These are phyloP conservation scores for Leccinum pallidistipes DNA, from an alignment of 1,284 basidiomycete species.

Conservation along the genomic window DNA sequence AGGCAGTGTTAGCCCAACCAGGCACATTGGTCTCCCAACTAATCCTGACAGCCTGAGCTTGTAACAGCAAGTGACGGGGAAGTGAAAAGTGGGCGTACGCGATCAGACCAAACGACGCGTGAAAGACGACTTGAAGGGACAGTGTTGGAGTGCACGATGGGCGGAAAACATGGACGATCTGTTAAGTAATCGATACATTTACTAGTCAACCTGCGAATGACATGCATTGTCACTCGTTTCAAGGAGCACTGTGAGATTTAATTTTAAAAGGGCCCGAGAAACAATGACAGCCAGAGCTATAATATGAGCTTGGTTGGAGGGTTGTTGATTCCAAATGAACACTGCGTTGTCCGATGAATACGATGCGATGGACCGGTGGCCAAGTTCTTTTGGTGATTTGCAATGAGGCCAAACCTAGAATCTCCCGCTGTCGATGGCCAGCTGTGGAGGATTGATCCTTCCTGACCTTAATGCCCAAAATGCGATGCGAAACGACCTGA, in stretches of 20 bases:
- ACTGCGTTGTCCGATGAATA: constrained; percentile 13
- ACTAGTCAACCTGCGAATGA: not conserved
- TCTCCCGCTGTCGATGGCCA: too few species aligned
- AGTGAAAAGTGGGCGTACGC: constrained; percentile 7
- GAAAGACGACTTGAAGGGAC: constrained; percentile 3
- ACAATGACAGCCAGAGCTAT: constrained; percentile 2
- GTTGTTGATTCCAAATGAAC: constrained; percentile 5
- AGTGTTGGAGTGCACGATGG: constrained; percentile 2
- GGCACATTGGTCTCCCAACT: constrained; percentile 21
- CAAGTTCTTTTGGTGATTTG: too few species aligned
- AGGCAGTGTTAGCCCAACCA: constrained; percentile 27
- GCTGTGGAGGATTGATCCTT: too few species aligned
- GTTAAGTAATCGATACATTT: constrained; percentile 23
- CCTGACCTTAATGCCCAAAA: too few species aligned
- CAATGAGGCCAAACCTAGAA: too few species aligned
- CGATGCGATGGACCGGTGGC: too few species aligned
- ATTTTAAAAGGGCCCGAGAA: constrained; percentile 14
- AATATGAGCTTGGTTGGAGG: not conserved
- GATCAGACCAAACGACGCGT: constrained; percentile 3
- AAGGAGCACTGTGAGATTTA: constrained; percentile 5
- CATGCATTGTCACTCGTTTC: constrained; percentile 16
- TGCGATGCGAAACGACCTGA: too few species aligned
- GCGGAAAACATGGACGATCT: not conserved
- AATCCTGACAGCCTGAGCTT: constrained; percentile 16
- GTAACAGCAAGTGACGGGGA: constrained; percentile 1